A percentile compares a stretch with the other conserved stretches of the same genome.
Conservation (phyloP, 345 rosid genomes). For the Microcos paniculata region DNA sequence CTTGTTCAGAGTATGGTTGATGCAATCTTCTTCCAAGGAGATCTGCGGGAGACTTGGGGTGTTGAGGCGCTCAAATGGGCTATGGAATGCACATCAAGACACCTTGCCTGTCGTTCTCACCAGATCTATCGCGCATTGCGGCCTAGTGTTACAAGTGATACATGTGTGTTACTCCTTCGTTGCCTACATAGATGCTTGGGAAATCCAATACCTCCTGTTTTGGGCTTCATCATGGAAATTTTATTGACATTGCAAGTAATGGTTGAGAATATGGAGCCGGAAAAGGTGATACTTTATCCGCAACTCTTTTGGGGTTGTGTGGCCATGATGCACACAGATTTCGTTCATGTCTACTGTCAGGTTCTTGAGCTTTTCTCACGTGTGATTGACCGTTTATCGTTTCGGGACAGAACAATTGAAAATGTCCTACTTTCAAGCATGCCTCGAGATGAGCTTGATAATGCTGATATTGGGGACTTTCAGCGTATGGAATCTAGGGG, state of each 20-base stretch:
- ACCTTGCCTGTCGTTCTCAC: constrained; percentile 97
- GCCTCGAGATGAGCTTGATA: constrained; percentile 86
- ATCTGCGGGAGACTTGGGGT: constrained; percentile 99
- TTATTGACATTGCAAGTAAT: constrained; percentile 91
- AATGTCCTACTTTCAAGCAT: constrained; percentile 96
- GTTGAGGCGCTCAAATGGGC: constrained; percentile 99
- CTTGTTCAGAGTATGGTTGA: constrained; percentile 99
- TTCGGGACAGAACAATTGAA: constrained; percentile 91
- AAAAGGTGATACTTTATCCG: constrained; percentile 94
- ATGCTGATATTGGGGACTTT: constrained; percentile 54
- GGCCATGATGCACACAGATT: constrained; percentile 99
- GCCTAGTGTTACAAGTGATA: constrained; percentile 91
- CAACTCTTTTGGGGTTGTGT: constrained; percentile 99
- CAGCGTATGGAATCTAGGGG: constrained; percentile 71
- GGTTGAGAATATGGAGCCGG: constrained; percentile 99
- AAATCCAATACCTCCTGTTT: constrained; percentile 91
- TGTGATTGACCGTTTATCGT: constrained; percentile 82
- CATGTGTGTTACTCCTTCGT: constrained; percentile 89
- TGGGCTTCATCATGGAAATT: constrained; percentile 96
- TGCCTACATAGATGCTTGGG: constrained; percentile 96
- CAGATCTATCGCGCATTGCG: constrained; percentile 96
- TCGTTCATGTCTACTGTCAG: constrained; percentile 95
- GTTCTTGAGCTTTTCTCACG: constrained; percentile 96
- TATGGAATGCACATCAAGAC: constrained; percentile 99
- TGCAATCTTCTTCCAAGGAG: constrained; percentile 99